Evolutionary conservation across 179 eudicot species (phyloP).

Genomic region (Heliamphora pulchella): DNA sequence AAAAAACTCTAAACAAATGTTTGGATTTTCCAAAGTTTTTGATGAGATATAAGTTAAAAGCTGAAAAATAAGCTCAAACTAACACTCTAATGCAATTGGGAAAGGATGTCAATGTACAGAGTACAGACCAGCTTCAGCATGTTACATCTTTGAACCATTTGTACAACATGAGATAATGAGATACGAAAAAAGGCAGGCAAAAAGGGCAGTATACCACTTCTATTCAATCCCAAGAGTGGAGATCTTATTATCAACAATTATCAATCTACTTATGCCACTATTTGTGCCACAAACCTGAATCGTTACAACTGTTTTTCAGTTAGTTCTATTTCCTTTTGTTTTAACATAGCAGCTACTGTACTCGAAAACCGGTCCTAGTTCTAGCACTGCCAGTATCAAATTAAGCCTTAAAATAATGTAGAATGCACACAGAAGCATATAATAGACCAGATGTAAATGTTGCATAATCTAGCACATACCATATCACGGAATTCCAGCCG

Average conservation of each 20-base stretch:
- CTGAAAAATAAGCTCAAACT: no score
- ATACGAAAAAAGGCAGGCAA: not conserved
- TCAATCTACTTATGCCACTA: not conserved
- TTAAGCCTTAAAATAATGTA: not conserved
- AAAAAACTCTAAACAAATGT: not conserved
- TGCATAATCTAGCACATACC: slow-evolving; percentile 44
- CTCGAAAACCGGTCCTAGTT: not conserved
- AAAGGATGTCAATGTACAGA: not conserved
- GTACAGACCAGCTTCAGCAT: not conserved
- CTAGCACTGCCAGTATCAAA: not conserved
- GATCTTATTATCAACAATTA: not conserved
- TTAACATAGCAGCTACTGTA: not conserved
- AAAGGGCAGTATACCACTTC: not conserved
- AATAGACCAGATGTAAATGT: slow-evolving; percentile 3
- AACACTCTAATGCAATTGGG: not conserved
- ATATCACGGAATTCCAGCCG: slow-evolving; percentile 92
- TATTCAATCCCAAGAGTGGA: not conserved
- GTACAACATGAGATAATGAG: not conserved
- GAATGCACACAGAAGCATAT: not conserved
- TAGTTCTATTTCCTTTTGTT: not conserved
- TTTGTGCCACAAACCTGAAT: not conserved
- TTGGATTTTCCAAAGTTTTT: not conserved
- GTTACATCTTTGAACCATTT: not conserved
- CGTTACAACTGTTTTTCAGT: not conserved
- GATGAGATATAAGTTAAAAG: no score